Conservation (phyloP, 2,329 filamentous ascomycete genomes). For the Ceratocystis colombiana region DNA sequence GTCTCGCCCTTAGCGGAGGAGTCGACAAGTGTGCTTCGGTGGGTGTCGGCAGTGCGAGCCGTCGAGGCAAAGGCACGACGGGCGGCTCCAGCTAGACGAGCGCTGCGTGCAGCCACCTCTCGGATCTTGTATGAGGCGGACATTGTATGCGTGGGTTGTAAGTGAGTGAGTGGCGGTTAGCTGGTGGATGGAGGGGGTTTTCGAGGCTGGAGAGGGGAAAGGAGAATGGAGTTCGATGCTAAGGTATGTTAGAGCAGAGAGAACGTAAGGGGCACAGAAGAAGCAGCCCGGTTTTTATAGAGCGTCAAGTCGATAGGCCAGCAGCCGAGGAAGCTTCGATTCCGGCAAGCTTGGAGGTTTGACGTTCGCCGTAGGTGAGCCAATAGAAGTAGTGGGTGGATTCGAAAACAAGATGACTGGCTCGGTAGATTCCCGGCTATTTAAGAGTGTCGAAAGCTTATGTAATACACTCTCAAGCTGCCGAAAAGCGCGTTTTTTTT, state of each 20-base stretch:
- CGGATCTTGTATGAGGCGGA: not conserved
- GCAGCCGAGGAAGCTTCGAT: no score
- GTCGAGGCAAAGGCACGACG: constrained; percentile 6
- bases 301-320: no score
- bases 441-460: no score
- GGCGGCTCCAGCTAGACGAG: not conserved
- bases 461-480: no score
- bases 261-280: not conserved
- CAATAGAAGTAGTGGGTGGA: no score
- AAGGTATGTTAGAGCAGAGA: not conserved
- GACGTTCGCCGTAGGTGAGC: no score
- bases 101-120: not conserved
- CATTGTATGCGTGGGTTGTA: constrained; percentile 3
- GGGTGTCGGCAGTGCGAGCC: not conserved
- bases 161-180: constrained; percentile 2
- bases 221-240: not conserved
- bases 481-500: no score
- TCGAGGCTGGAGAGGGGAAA: not conserved
- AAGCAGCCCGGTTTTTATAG: not conserved
- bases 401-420: no score
- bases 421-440: no score
- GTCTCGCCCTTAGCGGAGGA: constrained; percentile 28
- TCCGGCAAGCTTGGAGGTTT: no score
- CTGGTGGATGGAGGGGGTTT: not conserved
- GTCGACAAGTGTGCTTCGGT: constrained; percentile 15